Conservation (phyloP, 352 stramenopile species). For the Aphanomyces cochlioides region DNA sequence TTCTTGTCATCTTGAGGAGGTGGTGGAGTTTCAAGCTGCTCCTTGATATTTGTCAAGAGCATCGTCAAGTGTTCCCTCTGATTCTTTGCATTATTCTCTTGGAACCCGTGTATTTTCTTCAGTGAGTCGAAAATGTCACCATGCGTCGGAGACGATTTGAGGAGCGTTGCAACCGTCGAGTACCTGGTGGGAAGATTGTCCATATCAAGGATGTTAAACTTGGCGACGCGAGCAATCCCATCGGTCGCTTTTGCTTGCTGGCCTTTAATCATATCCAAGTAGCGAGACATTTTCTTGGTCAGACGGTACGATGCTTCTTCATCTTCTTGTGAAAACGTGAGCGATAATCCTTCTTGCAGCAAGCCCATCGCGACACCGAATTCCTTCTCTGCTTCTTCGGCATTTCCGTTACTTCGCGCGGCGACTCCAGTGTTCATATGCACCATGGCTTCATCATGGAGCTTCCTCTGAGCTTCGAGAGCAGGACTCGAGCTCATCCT, state of each 20-base stretch:
- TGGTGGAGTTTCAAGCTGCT: conserved; percentile 40
- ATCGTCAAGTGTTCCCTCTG: conserved; percentile 77
- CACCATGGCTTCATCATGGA: conserved; percentile 77
- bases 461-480: conserved; percentile 56
- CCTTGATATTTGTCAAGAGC: conserved; percentile 79
- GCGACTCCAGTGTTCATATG: conserved; percentile 76
- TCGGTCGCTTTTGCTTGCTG: conserved; percentile 48
- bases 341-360: conserved; percentile 71
- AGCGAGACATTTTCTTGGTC: conserved; percentile 84
- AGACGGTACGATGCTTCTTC: conserved; percentile 61
- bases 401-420: conserved; percentile 62
- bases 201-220: conserved; percentile 64
- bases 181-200: conserved; percentile 44
- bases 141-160: conserved; percentile 46
- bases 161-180: conserved; percentile 47
- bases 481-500: not conserved
- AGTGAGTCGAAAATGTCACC: conserved; percentile 89
- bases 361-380: conserved; percentile 57
- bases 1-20: conserved; percentile 44
- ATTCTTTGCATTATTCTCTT: conserved; percentile 81
- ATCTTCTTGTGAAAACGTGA: conserved; percentile 69
- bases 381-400: conserved; percentile 49
- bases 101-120: conserved; percentile 95
- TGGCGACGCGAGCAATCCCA: not conserved
- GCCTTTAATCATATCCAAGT: conserved; percentile 82